Conservation (phyloP, 176 grass and related monocot genomes). For the Musa troglodytarum region DNA sequence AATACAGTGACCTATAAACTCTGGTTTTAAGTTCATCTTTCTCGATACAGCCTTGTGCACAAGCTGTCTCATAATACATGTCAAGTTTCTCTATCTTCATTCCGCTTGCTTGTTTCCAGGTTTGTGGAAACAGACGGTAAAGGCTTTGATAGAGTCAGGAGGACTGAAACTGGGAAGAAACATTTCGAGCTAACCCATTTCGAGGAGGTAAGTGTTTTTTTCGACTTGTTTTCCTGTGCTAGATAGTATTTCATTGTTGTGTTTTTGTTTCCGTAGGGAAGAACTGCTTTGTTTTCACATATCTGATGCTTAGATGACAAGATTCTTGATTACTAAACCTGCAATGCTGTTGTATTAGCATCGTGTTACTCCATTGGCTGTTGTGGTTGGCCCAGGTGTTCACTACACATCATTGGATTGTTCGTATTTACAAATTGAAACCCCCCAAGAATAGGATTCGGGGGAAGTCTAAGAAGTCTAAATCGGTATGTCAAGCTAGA, state of each 20-base stretch:
- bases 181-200: constrained; percentile 99
- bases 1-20: background rate
- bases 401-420: constrained; percentile 98
- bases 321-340: too few species aligned
- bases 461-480: constrained; percentile 78
- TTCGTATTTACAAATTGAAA: constrained; percentile 95
- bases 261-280: too few species aligned
- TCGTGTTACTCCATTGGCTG: too few species aligned
- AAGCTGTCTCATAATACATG: too few species aligned
- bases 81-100: too few species aligned
- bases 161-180: constrained; percentile 99
- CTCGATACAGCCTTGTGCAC: too few species aligned
- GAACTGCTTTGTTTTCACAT: too few species aligned
- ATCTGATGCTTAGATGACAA: too few species aligned
- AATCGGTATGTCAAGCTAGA: constrained; percentile 46
- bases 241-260: too few species aligned
- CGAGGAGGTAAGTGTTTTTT: constrained; percentile 70
- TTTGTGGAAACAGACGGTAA: constrained; percentile 96
- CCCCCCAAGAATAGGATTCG: constrained; percentile 87
- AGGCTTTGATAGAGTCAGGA: constrained; percentile 88
- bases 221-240: background rate
- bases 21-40: background rate
- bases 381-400: constrained; percentile 54
- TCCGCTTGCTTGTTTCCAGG: constrained; percentile 24
- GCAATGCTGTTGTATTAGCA: too few species aligned